Evolutionary conservation across 208 protist genomes (phyloP).

Genomic region (Phytomonas sp.): DNA sequence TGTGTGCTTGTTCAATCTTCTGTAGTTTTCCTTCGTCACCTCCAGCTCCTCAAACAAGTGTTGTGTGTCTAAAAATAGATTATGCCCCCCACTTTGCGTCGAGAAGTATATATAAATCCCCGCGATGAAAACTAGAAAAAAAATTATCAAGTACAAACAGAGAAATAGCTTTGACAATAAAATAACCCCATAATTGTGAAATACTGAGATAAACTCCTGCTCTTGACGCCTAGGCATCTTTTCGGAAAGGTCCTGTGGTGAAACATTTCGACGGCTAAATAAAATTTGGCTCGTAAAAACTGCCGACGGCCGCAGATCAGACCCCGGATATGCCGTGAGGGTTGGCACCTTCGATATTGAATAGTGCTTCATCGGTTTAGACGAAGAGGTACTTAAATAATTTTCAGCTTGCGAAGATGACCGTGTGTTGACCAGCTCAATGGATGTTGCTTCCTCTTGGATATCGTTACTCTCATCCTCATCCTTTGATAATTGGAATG

Average conservation of each 20-base stretch:
- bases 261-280: neutral
- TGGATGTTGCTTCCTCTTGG: neutral
- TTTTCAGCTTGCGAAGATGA: neutral
- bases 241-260: neutral
- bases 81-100: neutral
- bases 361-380: neutral
- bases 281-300: neutral
- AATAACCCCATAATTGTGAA: neutral
- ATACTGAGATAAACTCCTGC: neutral
- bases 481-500: neutral
- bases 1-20: neutral
- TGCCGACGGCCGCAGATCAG: neutral
- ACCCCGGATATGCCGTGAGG: neutral
- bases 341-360: neutral
- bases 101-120: neutral
- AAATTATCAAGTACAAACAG: neutral
- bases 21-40: neutral
- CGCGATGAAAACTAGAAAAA: neutral
- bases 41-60: neutral
- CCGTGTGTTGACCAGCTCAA: neutral
- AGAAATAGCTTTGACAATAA: neutral
- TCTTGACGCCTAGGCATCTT: neutral
- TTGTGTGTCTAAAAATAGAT: neutral
- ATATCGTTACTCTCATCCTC: neutral
- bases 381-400: neutral